Base-by-base conservation (phyloP, 2,329 filamentous ascomycete species). In the Phaeosphaeriaceae sp. region DNA sequence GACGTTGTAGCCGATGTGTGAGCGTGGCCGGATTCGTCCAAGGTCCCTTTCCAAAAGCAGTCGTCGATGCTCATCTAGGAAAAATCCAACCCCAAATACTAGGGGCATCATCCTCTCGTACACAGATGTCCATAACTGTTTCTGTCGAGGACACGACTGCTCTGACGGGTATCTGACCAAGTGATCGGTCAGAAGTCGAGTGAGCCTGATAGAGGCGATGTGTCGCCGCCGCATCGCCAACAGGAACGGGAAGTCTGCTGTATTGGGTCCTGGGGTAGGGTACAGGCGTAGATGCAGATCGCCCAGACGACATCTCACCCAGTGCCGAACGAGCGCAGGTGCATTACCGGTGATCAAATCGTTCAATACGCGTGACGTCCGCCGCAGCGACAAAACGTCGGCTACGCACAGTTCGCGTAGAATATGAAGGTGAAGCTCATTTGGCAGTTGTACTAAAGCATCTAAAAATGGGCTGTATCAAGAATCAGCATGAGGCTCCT, bases 91-190 rank as follows among this genome's bases (percentile, higher is more conserved):
- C 1, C 67, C 66, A 55, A 73, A 72, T 12, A 72, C 68, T 17
- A 73, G 56, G 16, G 69, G 68, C 34, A 72, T 66, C 66, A 72
- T 68, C 46, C 67, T 65, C 34, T 72, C 66, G 45, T 70, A 71
- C 46, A 71, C 65, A 5, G 68, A 70, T 3, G 60, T 63, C 70
- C 69, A 72, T 48, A 71, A 50, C 51, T 70, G 66, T 37, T 60
- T 60, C 32, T 67, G 64, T 7, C 67, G 63, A 30, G 62, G 53
- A 30, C 56, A 66, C 23, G 54, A 51, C 32, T 64, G 60, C 46
- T 63, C 58, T 21, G 66, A 49, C 12, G 63, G 60, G 43, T 71
- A 67, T 35, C 63, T 60, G 16, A 69, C 54, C 4, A 73, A 60
- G 44, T 67, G 66, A 46, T 70, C 59, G 42, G 64, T 64, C 41